Evolutionary conservation across 768 basidiomycete species (phyloP).

Genomic region (Tephrocybe sp.): DNA sequence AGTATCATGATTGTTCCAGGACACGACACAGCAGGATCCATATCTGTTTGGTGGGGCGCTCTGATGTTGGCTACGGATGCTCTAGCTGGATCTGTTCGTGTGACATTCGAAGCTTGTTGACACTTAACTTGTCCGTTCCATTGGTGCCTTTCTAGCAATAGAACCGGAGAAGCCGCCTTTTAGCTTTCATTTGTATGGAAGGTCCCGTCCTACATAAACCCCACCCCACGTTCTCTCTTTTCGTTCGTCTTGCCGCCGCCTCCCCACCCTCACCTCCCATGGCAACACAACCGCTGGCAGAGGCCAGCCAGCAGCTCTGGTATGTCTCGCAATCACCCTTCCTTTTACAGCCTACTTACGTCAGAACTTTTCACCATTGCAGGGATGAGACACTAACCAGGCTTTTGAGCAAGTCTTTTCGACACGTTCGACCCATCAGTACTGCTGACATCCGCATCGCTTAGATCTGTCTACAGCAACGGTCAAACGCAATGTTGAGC

Average conservation of each 20-base stretch:
- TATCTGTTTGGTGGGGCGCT: constrained; percentile 9
- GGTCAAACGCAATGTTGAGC: constrained; percentile 57
- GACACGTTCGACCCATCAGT: too few species aligned
- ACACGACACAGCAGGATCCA: constrained; percentile 9
- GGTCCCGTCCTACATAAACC: constrained; percentile 47
- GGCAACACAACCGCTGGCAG: constrained; percentile 54
- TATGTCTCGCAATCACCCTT: constrained; percentile 30
- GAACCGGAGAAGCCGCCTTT: constrained; percentile 54
- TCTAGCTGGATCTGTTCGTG: constrained; percentile 31
- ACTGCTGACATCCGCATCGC: constrained; percentile 8
- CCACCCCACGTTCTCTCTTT: constrained; percentile 37
- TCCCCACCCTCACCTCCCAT: constrained; percentile 38
- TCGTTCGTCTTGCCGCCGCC: constrained; percentile 32
- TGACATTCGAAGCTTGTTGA: constrained; percentile 41
- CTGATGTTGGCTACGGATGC: constrained; percentile 8
- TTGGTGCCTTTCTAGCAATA: constrained; percentile 47
- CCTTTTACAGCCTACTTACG: constrained; percentile 5
- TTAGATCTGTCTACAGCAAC: constrained; percentile 64
- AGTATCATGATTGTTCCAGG: constrained; percentile 13
- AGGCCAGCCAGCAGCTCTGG: constrained; percentile 66
- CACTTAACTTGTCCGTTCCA: constrained; percentile 41
- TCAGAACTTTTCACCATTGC: constrained; percentile 17
- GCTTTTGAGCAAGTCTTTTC: constrained; percentile 46
- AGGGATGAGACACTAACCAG: constrained; percentile 69
- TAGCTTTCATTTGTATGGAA: constrained; percentile 47